These are phyloP conservation scores for Calycina herbarum DNA, from an alignment of 2,329 filamentous ascomycete species.

Conservation along the genomic window DNA sequence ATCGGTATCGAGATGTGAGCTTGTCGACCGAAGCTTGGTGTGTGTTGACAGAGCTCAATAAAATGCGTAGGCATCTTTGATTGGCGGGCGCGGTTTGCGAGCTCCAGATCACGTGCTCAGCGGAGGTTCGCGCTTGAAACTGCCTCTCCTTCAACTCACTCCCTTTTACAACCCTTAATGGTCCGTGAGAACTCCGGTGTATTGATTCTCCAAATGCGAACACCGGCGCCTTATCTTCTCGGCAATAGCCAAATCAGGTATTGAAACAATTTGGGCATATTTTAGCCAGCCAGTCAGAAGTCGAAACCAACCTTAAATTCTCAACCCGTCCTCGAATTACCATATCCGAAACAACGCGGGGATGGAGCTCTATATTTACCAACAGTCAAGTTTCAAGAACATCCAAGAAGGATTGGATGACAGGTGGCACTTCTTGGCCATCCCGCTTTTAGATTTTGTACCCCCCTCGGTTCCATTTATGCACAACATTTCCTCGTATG, in stretches of 20 bases:
- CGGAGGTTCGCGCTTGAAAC: too few species aligned
- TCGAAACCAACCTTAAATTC: not conserved
- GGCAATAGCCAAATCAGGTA: too few species aligned
- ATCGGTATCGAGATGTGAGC: not conserved
- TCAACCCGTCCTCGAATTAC: not conserved
- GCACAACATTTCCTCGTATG: not conserved
- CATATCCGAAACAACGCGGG: constrained; percentile 1
- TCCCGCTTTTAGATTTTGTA: not conserved
- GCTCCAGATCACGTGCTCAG: too few species aligned
- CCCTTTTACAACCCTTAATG: too few species aligned
- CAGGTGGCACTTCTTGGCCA: not conserved
- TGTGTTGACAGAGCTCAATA: not conserved
- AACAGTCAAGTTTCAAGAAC: not conserved
- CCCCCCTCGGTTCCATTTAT: too few species aligned
- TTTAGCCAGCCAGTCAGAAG: not conserved
- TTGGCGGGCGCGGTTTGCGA: not conserved
- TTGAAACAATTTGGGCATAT: too few species aligned
- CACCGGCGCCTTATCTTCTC: too few species aligned
- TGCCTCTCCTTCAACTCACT: too few species aligned
- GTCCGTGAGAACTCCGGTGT: too few species aligned
- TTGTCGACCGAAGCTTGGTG: not conserved
- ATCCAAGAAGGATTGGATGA: not conserved
- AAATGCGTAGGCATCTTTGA: not conserved
- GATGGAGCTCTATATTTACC: not conserved
- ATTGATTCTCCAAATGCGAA: too few species aligned